A percentile compares a stretch with the other conserved stretches of the same genome.
Evolutionary conservation across 2,329 filamentous ascomycete genomes (phyloP).

Genomic region (Ramichloridium luteum): DNA sequence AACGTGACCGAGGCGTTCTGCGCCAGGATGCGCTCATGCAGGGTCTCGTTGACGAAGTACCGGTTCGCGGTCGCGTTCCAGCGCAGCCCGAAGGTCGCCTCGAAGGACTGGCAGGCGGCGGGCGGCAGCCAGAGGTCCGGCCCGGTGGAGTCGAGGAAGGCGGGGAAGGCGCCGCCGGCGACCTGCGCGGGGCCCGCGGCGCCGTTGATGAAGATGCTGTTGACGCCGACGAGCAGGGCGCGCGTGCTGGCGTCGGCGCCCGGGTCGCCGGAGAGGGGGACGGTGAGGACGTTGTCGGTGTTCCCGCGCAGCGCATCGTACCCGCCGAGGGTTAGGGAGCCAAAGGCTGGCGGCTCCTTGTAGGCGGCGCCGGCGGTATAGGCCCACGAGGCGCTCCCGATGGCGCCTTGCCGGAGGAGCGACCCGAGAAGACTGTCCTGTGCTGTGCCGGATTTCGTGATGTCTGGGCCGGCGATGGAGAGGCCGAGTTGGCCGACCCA

Average conservation of each 20-base stretch:
- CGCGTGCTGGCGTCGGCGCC: no score
- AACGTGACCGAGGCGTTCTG: slow-evolving; percentile 29
- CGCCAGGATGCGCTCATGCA: slow-evolving; percentile 22
- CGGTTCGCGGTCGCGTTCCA: slow-evolving; percentile 27
- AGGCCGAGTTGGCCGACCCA: no score
- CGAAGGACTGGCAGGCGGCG: slow-evolving; percentile 28
- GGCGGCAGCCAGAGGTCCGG: slow-evolving; percentile 30
- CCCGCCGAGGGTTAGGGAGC: slow-evolving; percentile 30
- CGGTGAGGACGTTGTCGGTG: slow-evolving; percentile 16
- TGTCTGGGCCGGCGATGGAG: no score
- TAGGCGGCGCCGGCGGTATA: slow-evolving; percentile 23
- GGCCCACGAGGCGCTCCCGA: slow-evolving; percentile 15
- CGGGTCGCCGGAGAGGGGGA: slow-evolving; percentile 21
- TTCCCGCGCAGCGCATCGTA: slow-evolving; percentile 31
- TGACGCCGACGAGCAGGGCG: slow-evolving; percentile 15
- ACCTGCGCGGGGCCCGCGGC: slow-evolving; percentile 16
- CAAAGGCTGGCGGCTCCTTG: slow-evolving; percentile 12
- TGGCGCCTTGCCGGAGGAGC: no score
- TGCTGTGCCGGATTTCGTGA: no score
- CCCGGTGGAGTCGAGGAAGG: slow-evolving; percentile 30
- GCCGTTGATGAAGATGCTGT: slow-evolving; percentile 15
- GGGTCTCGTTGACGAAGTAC: slow-evolving; percentile 29
- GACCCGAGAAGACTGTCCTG: no score
- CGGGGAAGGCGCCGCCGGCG: slow-evolving; percentile 8
- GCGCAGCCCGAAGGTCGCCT: slow-evolving; percentile 27